Base-by-base conservation (phyloP, 345 rosid genomes). In the Clausena lansium region DNA sequence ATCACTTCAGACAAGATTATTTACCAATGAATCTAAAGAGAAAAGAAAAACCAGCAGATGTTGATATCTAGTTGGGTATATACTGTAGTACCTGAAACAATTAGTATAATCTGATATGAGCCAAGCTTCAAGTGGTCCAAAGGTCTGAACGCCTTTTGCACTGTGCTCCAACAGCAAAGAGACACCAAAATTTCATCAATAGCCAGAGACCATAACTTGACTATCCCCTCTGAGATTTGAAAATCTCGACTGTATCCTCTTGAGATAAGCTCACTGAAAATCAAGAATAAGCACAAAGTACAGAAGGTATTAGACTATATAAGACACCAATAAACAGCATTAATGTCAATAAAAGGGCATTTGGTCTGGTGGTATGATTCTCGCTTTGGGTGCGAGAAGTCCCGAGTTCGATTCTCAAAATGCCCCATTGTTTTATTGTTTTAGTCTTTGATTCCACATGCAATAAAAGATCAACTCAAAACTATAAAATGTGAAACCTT, bases 331-430 rank as follows among this genome's bases (percentile, higher is more conserved):
- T 19, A 52, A 32, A 35, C 6, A 62, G 28, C 27, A 75, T 58
- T 36, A 54, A 38, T 28, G 35, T 5, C 66, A 67, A 54, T 15
- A 38, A 17, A 20, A 5, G 85, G 91, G 90, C 89, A 89, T 87
- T 89, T 89, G 89, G 92, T 88, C 89, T 87, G 30, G 94, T 91
- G 93, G 93, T 87, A 90, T 88, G 93, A 89, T 91, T 89, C 94
- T 91, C 78, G 88, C 91, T 93, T 89, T 85, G 92, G 94, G 93
- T 88, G 94, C 85, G 85, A 94, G 90, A 89, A 88, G 89, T 92
- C 93, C 86, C 77, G 85, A 91, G 91, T 89, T 86, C 68, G 76
- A 84, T 90, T 91, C 91, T 86, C 87, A 79, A 87, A 90, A 89
- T 83, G 89, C 87, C 94, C 88, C 90, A 52, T 52, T 19, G 22